Evolutionary conservation across 164 flowering plant species (phyloP), one percentile per base, ranked within the genome.

Genomic region (Magnolia kwangsiensis): DNA sequence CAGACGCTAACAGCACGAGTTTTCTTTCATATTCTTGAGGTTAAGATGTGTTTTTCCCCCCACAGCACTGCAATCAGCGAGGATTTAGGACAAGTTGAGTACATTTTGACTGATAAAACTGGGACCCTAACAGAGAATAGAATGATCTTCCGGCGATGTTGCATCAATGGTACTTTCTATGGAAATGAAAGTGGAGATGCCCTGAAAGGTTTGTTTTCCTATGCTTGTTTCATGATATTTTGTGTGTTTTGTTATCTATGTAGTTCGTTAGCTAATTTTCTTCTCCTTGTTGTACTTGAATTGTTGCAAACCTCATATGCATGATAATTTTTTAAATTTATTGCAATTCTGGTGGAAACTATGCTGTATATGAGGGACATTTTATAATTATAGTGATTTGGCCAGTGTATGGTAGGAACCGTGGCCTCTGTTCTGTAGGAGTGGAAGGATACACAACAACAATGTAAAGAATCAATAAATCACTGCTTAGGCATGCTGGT

Each of bases 11-110:
- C 51, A 55, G n/a, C 63, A 49, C n/a, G 61, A 72, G 66, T 78
- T 72, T 27, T 76, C 21, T 59, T 79, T 75, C 63, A 21, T 80
- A 71, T 72, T 66, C 21, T 10, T 77, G 72, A 79, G 49, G 73
- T 51, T 58, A 78, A 81, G 74, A 50, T 72, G 58, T 80, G 24
- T 79, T 81, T 83, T n/a, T 84, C 73, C 31, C 77, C 77, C 84
- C 92, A 85, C 97, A 96, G 99, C 89, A 94, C 98, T 82, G 99
- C 98, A 81, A 96, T 96, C 75, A 96, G 99, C 80, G 98, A 96
- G 86, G 99, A 96, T 79, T 83, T 96, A 83, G 99, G 98, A 76
- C 99, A 96, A 86, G 98, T 92, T 80, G 99, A 96, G 82, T 96
- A 94, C 88, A 94, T 96, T 81, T 84, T 96, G 88, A 96, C 98